phyloP scores from a whole-genome alignment of 305 asterid genomes.

The Fraxinus floribunda region DNA sequence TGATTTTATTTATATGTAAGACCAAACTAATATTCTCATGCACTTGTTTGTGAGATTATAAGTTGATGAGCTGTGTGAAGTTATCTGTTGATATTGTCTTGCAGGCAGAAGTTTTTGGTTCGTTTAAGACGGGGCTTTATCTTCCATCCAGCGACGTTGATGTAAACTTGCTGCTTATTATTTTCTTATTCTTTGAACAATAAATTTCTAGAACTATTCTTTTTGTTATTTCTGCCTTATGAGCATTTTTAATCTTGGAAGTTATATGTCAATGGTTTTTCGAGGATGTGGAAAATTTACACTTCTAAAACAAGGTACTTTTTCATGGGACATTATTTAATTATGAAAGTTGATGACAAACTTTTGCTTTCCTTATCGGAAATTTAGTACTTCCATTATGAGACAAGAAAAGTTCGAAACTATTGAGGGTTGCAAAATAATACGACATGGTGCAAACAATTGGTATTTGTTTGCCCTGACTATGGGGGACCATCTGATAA shows the following conservation, averaged over 20 bases:
- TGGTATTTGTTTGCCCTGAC: constrained; percentile 4
- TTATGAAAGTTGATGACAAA: background rate
- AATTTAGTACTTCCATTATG: background rate
- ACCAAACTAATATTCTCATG: background rate
- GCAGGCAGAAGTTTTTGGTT: constrained; percentile 95
- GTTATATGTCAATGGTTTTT: background rate
- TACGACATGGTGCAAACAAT: background rate
- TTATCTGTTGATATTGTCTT: constrained; percentile 16
- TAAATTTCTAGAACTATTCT: background rate
- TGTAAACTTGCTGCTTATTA: constrained; percentile 43
- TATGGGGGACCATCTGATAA: background rate
- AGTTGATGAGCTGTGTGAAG: constrained; percentile 5
- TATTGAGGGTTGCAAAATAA: background rate
- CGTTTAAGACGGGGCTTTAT: constrained; percentile 90
- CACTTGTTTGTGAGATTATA: background rate
- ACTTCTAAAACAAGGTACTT: background rate
- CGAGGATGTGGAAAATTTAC: background rate
- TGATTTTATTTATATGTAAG: background rate
- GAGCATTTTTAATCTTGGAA: background rate
- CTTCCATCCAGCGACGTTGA: constrained; percentile 95
- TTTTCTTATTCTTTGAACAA: background rate
- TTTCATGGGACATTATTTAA: constrained; percentile 11
- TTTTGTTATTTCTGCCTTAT: background rate
- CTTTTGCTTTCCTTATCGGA: background rate
- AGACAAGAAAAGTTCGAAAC: background rate